A percentile compares a stretch with the other conserved stretches of the same genome.
These are phyloP conservation scores for Sporothrix sp. DNA, from an alignment of 2,329 filamentous ascomycete genomes.

Conservation along the genomic window DNA sequence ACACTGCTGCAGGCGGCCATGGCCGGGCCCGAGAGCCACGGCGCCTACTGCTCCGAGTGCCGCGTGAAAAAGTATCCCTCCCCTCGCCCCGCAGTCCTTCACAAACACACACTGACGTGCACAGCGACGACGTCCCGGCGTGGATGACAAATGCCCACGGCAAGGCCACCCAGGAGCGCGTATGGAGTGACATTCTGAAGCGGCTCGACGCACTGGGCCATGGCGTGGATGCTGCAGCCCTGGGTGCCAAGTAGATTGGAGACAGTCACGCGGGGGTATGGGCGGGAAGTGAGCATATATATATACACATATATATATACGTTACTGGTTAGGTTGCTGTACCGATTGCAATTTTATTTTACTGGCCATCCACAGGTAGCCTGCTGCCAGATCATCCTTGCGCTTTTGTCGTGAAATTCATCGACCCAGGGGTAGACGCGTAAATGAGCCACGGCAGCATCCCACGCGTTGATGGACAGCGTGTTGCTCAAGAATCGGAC, in stretches of 20 bases:
- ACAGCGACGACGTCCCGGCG: neutral
- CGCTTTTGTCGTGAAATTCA: neutral
- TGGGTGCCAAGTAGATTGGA: neutral
- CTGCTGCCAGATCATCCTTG: neutral
- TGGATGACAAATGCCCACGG: neutral
- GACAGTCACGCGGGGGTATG: too few relatives aligned
- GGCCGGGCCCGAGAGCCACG: constrained; percentile 24
- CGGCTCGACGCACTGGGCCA: neutral
- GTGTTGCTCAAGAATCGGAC: neutral
- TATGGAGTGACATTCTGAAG: constrained; percentile 2
- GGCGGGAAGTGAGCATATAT: too few relatives aligned
- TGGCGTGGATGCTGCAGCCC: neutral
- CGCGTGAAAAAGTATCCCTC: neutral
- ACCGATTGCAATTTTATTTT: neutral
- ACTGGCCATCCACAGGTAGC: neutral
- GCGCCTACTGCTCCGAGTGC: constrained; percentile 21
- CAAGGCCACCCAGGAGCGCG: neutral
- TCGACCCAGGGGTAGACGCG: neutral
- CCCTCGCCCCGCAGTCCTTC: neutral
- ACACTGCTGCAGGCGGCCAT: constrained; percentile 23
- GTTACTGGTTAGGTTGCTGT: neutral
- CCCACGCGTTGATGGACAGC: neutral
- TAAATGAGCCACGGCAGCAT: neutral
- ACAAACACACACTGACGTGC: neutral
- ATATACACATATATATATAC: too few relatives aligned